Conservation (phyloP, 805 yeast species). For the Yarrowia sp. region DNA sequence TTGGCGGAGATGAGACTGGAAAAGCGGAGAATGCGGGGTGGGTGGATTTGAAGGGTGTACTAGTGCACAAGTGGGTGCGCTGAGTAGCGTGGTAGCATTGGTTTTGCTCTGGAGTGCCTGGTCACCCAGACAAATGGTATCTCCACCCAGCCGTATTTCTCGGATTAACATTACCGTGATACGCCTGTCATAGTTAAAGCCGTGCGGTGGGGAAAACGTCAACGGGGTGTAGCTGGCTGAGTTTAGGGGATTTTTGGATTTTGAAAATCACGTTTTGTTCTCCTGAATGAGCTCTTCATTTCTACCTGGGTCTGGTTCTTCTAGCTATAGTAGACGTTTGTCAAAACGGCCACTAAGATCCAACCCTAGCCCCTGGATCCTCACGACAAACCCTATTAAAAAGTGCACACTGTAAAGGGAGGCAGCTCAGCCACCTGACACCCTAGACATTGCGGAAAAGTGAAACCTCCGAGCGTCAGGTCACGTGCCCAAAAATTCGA, state of each 20-base stretch:
- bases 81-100: not conserved
- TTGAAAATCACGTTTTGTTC: no score
- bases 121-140: not conserved
- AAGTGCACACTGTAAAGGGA: not conserved
- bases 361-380: not conserved
- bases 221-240: not conserved
- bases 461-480: no score
- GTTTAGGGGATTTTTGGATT: not conserved
- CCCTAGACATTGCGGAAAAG: not conserved
- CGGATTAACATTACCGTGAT: constrained; percentile 1
- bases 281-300: no score
- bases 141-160: constrained; percentile 3
- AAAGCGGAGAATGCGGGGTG: not conserved
- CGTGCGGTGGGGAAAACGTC: not conserved
- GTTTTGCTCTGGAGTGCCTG: not conserved
- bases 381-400: not conserved
- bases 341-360: not conserved
- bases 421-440: not conserved
- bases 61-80: no score
- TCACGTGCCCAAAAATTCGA: no score
- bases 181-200: not conserved
- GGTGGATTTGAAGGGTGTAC: not conserved
- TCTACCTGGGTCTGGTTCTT: no score
- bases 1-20: not conserved
- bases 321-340: no score